Conservation (phyloP, 805 yeast genomes). For the Allodekkera sacchari region DNA sequence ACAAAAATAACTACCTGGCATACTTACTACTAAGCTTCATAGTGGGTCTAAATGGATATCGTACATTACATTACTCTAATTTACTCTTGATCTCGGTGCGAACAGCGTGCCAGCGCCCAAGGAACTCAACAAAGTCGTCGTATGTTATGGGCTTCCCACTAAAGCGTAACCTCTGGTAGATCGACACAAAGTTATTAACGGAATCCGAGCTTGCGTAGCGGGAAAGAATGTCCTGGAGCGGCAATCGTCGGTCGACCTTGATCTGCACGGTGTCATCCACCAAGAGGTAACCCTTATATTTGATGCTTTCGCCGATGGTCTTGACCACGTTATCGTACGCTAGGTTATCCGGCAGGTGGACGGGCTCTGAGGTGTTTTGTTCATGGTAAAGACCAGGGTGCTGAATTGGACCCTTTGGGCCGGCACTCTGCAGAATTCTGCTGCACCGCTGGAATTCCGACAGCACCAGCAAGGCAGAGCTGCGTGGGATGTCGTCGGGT, state of each 20-base stretch:
- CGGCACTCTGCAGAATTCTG: slow-evolving; percentile 29
- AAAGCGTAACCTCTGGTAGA: slow-evolving; percentile 64
- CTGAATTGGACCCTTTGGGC: slow-evolving; percentile 33
- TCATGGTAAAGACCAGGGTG: slow-evolving; percentile 42
- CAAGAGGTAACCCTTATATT: slow-evolving; percentile 27
- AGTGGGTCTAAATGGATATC: not conserved
- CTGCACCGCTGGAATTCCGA: slow-evolving; percentile 35
- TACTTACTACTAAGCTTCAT: not conserved
- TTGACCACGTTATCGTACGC: slow-evolving; percentile 50
- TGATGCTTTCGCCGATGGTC: slow-evolving; percentile 51
- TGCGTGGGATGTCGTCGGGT: slow-evolving; percentile 48
- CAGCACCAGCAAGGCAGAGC: slow-evolving; percentile 31
- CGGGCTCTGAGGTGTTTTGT: slow-evolving; percentile 3
- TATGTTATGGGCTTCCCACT: slow-evolving; percentile 54
- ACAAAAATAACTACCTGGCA: not conserved
- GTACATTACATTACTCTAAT: not conserved
- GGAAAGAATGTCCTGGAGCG: slow-evolving; percentile 23
- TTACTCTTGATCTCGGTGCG: slow-evolving; percentile 2
- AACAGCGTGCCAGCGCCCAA: slow-evolving; percentile 32
- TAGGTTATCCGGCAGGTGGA: slow-evolving; percentile 20
- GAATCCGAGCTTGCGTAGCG: too few relatives aligned
- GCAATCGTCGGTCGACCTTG: slow-evolving; percentile 12
- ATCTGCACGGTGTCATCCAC: slow-evolving; percentile 12
- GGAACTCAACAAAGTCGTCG: slow-evolving; percentile 50
- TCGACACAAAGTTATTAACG: slow-evolving; percentile 33